Percentiles rank a stretch among this genome's conserved stretches.
phyloP scores from a whole-genome alignment of 2,329 filamentous ascomycete genomes.

The Ophiognomonia clavigignenti-juglandacearum region DNA sequence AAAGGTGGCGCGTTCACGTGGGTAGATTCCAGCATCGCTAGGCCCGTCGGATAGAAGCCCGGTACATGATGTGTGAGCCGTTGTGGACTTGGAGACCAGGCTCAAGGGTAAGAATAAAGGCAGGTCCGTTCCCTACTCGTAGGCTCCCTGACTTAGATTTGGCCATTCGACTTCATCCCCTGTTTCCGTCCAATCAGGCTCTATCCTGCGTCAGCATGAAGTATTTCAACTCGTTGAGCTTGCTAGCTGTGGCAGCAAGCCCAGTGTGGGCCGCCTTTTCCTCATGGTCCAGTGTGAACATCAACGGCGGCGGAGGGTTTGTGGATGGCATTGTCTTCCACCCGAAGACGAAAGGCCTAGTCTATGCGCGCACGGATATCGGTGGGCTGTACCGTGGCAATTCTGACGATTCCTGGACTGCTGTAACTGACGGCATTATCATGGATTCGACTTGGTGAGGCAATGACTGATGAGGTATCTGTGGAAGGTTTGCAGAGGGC shows the following conservation, averaged over 20 bases:
- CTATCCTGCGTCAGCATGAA: constrained; percentile 13
- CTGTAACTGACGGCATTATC: constrained; percentile 13
- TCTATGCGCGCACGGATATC: constrained; percentile 53
- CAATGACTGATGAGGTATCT: background rate
- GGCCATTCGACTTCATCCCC: too few relatives aligned
- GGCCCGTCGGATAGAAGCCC: too few relatives aligned
- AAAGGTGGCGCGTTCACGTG: background rate
- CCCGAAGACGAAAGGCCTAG: constrained; percentile 42
- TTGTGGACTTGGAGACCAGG: too few relatives aligned
- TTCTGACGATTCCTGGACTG: constrained; percentile 34
- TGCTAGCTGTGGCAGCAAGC: constrained; percentile 22
- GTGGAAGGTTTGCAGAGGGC: background rate
- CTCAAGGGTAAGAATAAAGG: too few relatives aligned
- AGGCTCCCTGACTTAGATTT: too few relatives aligned
- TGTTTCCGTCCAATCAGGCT: too few relatives aligned
- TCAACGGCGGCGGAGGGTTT: constrained; percentile 54
- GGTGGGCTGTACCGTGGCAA: constrained; percentile 53
- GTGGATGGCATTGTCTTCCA: constrained; percentile 54
- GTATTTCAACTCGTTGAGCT: constrained; percentile 14
- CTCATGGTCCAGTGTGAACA: constrained; percentile 28
- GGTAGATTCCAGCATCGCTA: background rate
- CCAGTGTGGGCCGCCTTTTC: constrained; percentile 23
- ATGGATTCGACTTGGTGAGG: constrained; percentile 13
- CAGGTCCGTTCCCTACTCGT: too few relatives aligned
- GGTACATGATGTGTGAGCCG: too few relatives aligned